Evolutionary conservation across 2,329 filamentous ascomycete genomes (phyloP).

Genomic region (Endoconidiophora laricicola): DNA sequence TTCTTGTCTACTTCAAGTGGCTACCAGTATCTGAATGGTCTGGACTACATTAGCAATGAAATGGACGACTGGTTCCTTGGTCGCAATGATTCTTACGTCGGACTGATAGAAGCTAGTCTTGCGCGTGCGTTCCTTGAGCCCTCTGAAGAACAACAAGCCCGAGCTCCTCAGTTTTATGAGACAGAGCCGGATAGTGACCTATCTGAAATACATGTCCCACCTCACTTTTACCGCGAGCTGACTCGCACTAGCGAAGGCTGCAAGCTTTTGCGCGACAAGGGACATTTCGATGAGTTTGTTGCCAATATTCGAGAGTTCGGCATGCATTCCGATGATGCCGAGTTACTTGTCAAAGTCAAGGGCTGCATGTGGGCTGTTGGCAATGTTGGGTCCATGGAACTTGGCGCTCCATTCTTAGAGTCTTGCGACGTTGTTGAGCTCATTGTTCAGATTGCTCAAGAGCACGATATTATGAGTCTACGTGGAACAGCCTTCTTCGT

Average conservation of each 20-base stretch:
- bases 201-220: slow-evolving; percentile 60
- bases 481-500: slow-evolving; percentile 95
- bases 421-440: slow-evolving; percentile 72
- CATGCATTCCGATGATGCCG: slow-evolving; percentile 67
- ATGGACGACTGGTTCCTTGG: slow-evolving; percentile 99
- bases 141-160: slow-evolving; percentile 39
- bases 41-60: slow-evolving; percentile 97
- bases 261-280: slow-evolving; percentile 74
- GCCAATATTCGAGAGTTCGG: slow-evolving; percentile 76
- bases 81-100: slow-evolving; percentile 89
- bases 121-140: slow-evolving; percentile 66
- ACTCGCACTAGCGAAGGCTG: slow-evolving; percentile 88
- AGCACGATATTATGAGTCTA: slow-evolving; percentile 77
- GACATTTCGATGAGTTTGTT: slow-evolving; percentile 89
- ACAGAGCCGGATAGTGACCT: slow-evolving; percentile 38
- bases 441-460: slow-evolving; percentile 77
- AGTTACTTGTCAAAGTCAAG: slow-evolving; percentile 84
- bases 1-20: slow-evolving; percentile 93
- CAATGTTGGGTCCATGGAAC: slow-evolving; percentile 95
- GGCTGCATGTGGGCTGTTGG: slow-evolving; percentile 95
- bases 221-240: slow-evolving; percentile 92
- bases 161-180: slow-evolving; percentile 42
- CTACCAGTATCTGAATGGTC: slow-evolving; percentile 88
- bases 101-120: slow-evolving; percentile 86
- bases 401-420: slow-evolving; percentile 87